These are phyloP conservation scores for Acanthamoeba sp. DNA, from an alignment of 208 protist species.

Conservation along the genomic window DNA sequence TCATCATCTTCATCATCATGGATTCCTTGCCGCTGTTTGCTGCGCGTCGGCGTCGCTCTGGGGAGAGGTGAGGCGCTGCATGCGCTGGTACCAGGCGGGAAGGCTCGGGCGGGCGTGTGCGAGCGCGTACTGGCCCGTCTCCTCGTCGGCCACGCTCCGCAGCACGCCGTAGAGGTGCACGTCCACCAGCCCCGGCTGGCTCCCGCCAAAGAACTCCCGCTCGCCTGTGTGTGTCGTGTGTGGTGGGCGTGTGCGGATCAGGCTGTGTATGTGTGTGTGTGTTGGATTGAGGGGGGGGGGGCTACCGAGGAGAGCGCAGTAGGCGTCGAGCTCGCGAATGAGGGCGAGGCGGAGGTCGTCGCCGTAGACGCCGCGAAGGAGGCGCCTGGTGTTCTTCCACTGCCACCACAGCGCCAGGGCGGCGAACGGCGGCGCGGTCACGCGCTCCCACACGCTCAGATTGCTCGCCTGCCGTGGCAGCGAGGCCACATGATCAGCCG, in stretches of 20 bases:
- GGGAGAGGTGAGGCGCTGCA: neutral
- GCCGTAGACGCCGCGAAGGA: conserved; percentile 7
- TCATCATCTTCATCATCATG: no score
- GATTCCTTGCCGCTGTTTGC: neutral
- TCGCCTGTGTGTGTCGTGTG: neutral
- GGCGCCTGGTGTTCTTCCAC: neutral
- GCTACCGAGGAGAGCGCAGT: neutral
- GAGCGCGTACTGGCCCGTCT: neutral
- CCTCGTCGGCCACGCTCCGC: neutral
- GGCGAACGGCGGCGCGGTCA: neutral
- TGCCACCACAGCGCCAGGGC: neutral
- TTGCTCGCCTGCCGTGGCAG: neutral
- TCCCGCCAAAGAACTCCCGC: neutral
- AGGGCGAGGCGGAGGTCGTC: neutral
- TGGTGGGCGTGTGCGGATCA: no score
- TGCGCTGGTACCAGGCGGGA: neutral
- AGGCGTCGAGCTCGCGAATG: neutral
- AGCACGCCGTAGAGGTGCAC: neutral
- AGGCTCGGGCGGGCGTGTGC: neutral
- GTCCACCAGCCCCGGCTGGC: neutral
- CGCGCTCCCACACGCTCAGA: neutral
- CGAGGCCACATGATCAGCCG: neutral
- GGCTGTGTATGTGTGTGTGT: neutral
- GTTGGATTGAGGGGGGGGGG: neutral
- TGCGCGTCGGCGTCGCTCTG: neutral